phyloP scores from a whole-genome alignment of 2,329 filamentous ascomycete genomes.

The Diaporthe helianthi region DNA sequence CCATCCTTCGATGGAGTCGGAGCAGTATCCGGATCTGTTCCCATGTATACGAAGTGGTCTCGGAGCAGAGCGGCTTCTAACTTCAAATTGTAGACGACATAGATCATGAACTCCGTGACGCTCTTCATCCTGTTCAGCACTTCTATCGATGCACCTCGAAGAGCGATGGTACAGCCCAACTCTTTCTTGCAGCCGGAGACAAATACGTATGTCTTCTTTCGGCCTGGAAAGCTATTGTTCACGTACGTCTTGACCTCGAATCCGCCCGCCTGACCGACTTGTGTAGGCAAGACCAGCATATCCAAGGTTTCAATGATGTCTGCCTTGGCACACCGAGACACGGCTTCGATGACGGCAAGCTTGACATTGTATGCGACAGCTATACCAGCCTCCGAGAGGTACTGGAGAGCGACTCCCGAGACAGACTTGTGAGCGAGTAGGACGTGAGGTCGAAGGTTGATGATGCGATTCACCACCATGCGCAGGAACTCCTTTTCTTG shows the following conservation, averaged over 20 bases:
- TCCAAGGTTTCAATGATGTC: conserved; percentile 94
- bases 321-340: conserved; percentile 89
- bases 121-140: conserved; percentile 82
- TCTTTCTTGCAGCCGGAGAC: conserved; percentile 89
- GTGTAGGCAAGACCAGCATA: conserved; percentile 80
- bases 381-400: conserved; percentile 86
- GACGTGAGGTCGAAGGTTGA: conserved; percentile 82
- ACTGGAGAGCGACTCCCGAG: conserved; percentile 87
- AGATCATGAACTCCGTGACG: conserved; percentile 98
- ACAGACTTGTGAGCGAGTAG: conserved; percentile 93
- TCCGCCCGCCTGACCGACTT: conserved; percentile 79
- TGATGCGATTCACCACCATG: conserved; percentile 90
- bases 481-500: conserved; percentile 94
- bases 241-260: conserved; percentile 98
- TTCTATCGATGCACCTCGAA: conserved; percentile 79
- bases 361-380: conserved; percentile 98
- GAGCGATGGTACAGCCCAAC: conserved; percentile 91
- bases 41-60: conserved; percentile 71
- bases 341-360: conserved; percentile 91
- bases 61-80: conserved; percentile 93
- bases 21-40: conserved; percentile 68
- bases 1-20: conserved; percentile 44
- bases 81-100: conserved; percentile 97
- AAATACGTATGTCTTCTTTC: conserved; percentile 95
- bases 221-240: conserved; percentile 73